Percentiles rank a stretch among this genome's conserved stretches.
These are phyloP conservation scores for Effrenium voratum DNA, from an alignment of 73 alveolate genomes.

Conservation along the genomic window DNA sequence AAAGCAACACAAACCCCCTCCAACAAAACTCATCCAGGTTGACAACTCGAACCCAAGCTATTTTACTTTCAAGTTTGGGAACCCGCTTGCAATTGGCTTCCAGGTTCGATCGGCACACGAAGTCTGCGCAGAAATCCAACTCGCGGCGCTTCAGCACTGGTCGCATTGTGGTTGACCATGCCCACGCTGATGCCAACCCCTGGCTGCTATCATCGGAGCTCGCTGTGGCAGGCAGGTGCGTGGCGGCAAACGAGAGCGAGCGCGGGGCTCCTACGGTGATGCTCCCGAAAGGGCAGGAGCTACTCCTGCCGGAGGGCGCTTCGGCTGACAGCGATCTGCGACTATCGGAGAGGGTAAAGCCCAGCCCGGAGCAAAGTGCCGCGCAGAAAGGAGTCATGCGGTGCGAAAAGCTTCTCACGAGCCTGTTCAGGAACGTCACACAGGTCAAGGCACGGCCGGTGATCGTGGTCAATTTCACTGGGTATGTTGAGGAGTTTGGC, in stretches of 20 bases:
- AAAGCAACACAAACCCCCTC: neutral
- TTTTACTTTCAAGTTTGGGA: too few relatives aligned
- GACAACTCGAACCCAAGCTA: neutral
- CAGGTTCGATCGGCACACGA: neutral
- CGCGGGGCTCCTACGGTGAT: constrained; percentile 24
- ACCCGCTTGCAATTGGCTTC: too few relatives aligned
- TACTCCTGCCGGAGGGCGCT: neutral
- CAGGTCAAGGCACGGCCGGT: neutral
- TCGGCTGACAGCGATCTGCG: constrained; percentile 11
- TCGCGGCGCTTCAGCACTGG: neutral
- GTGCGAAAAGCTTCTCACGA: neutral
- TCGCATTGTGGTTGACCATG: neutral
- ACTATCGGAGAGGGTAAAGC: neutral
- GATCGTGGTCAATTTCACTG: neutral
- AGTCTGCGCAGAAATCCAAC: neutral
- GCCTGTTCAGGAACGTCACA: neutral
- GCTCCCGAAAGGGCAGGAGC: constrained; percentile 14
- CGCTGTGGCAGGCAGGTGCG: neutral
- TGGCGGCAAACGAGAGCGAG: neutral
- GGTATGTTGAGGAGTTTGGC: constrained; percentile 47
- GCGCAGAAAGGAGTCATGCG: constrained; percentile 24
- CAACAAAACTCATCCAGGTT: neutral
- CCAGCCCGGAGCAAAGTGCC: constrained; percentile 17
- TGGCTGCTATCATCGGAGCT: neutral
- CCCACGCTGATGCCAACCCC: neutral